Evolutionary conservation across 179 eudicot species (phyloP).

Genomic region (Heliamphora pulchella): DNA sequence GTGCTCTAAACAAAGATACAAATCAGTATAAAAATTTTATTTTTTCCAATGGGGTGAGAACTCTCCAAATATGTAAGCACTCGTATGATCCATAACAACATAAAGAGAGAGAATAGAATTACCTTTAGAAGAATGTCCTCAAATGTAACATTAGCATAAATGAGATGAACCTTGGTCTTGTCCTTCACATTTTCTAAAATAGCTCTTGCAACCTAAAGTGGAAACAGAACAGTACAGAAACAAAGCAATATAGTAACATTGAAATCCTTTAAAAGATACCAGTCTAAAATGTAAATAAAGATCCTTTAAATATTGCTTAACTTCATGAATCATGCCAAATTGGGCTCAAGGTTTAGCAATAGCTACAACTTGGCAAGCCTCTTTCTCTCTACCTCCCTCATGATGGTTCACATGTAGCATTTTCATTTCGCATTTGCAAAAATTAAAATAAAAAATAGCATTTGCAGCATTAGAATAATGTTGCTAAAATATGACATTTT

Average conservation of each 20-base stretch:
- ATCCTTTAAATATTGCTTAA: too few relatives aligned
- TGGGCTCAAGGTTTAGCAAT: too few relatives aligned
- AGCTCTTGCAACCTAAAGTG: slow-evolving; percentile 65
- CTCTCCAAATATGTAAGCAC: not conserved
- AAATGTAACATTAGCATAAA: slow-evolving; percentile 75
- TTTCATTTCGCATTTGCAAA: too few relatives aligned
- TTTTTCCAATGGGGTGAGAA: not conserved
- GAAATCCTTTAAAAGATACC: not conserved
- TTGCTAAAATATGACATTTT: too few relatives aligned
- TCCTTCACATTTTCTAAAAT: slow-evolving; percentile 81
- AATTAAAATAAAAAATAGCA: too few relatives aligned
- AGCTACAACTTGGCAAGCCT: too few relatives aligned
- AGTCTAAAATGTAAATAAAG: slow-evolving; percentile 8
- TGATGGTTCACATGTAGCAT: too few relatives aligned
- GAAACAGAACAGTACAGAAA: slow-evolving; percentile 12
- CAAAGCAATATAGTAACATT: not conserved
- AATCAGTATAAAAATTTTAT: too few relatives aligned
- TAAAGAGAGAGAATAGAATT: slow-evolving; percentile 13
- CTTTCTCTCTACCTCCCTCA: too few relatives aligned
- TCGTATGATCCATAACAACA: not conserved
- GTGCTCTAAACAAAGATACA: too few relatives aligned
- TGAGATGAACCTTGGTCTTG: slow-evolving; percentile 70
- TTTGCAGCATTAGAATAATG: too few relatives aligned
- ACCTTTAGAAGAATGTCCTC: slow-evolving; percentile 93
- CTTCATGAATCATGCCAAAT: too few relatives aligned